phyloP scores from a whole-genome alignment of 306 rosid genomes.

The Trichosanthes truncata region DNA sequence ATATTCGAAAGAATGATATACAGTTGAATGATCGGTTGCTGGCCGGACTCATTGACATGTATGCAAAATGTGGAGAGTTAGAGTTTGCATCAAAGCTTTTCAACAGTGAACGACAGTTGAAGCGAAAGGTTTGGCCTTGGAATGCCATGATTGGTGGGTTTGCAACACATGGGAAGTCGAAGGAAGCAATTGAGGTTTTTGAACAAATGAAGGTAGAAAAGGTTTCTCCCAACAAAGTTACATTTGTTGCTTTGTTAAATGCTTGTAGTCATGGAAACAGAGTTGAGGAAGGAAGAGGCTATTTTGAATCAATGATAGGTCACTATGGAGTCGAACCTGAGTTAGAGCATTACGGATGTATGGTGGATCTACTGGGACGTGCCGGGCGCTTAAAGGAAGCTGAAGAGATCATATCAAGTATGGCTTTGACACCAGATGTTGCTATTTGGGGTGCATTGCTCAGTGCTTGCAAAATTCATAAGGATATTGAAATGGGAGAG shows the following conservation, averaged over 20 bases:
- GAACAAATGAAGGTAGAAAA: slow-evolving; percentile 42
- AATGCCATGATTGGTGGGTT: slow-evolving; percentile 73
- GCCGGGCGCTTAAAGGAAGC: slow-evolving; percentile 54
- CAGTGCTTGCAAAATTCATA: slow-evolving; percentile 54
- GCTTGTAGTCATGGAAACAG: slow-evolving; percentile 68
- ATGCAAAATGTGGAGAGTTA: slow-evolving; percentile 59
- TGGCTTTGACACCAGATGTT: slow-evolving; percentile 51
- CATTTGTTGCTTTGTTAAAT: slow-evolving; percentile 49
- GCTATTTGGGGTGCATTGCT: slow-evolving; percentile 62
- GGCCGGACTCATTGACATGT: slow-evolving; percentile 45
- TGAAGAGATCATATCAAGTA: slow-evolving; percentile 39
- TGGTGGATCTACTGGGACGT: slow-evolving; percentile 63
- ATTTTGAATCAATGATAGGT: slow-evolving; percentile 40
- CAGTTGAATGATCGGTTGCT: slow-evolving; percentile 46
- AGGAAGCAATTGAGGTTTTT: slow-evolving; percentile 37
- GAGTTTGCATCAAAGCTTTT: slow-evolving; percentile 45
- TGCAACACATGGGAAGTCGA: slow-evolving; percentile 58
- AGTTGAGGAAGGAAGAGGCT: slow-evolving; percentile 39
- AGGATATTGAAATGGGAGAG: slow-evolving; percentile 45
- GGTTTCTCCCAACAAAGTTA: slow-evolving; percentile 47
- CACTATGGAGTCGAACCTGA: slow-evolving; percentile 39
- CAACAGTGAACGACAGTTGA: not conserved
- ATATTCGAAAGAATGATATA: slow-evolving; percentile 34
- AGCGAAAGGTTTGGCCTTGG: slow-evolving; percentile 51
- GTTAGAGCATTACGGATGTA: slow-evolving; percentile 58